Evolutionary conservation across 2,329 filamentous ascomycete genomes (phyloP).

Genomic region (Exserohilum rostratum): DNA sequence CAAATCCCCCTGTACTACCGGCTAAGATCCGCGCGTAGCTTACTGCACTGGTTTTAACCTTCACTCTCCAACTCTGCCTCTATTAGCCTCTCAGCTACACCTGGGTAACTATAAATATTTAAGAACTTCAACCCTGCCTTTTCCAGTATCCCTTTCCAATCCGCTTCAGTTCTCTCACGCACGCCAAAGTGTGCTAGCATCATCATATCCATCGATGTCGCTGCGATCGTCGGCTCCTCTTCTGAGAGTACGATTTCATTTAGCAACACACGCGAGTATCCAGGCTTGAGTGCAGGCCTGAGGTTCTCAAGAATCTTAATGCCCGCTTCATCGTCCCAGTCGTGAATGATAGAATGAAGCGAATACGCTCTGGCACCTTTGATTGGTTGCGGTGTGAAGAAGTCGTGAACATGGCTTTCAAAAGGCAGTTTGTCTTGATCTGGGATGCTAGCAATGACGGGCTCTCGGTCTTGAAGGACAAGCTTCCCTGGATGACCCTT

Average conservation of each 20-base stretch:
- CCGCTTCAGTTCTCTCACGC: slow-evolving; percentile 14
- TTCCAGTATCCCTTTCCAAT: slow-evolving; percentile 15
- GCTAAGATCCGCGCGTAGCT: too few species aligned
- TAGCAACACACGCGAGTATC: slow-evolving; percentile 23
- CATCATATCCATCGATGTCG: slow-evolving; percentile 23
- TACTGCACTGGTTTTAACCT: too few species aligned
- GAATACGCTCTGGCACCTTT: slow-evolving; percentile 45
- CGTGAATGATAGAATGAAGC: slow-evolving; percentile 28
- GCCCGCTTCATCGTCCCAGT: slow-evolving; percentile 27
- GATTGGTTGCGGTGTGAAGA: slow-evolving; percentile 55
- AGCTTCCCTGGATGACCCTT: slow-evolving; percentile 50
- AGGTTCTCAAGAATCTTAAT: slow-evolving; percentile 25
- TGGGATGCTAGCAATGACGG: slow-evolving; percentile 27
- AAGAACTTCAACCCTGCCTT: slow-evolving; percentile 15
- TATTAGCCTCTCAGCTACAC: slow-evolving; percentile 24
- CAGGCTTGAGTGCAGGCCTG: slow-evolving; percentile 18
- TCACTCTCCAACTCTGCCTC: slow-evolving; percentile 14
- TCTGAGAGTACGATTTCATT: slow-evolving; percentile 23
- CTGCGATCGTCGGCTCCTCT: slow-evolving; percentile 10
- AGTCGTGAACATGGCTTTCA: slow-evolving; percentile 49
- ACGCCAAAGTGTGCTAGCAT: slow-evolving; percentile 19
- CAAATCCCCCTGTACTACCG: too few species aligned
- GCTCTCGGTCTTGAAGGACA: slow-evolving; percentile 58
- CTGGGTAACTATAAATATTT: slow-evolving; percentile 15
- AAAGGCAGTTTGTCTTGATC: slow-evolving; percentile 39